Percentiles rank a stretch among this genome's conserved stretches.
phyloP scores from a whole-genome alignment of 768 basidiomycete species.

The Suillus plorans region DNA sequence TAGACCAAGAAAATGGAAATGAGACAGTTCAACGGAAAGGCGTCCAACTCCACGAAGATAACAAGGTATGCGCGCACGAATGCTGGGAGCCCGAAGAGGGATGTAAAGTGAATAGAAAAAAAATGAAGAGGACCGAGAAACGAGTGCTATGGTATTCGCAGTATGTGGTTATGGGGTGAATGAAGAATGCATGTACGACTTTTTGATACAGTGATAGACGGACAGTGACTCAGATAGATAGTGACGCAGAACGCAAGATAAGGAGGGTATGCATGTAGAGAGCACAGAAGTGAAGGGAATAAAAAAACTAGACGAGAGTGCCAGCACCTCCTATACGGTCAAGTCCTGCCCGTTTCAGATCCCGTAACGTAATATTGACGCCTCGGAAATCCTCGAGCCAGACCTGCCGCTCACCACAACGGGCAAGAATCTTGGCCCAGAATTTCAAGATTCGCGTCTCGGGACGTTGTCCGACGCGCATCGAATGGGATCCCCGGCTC shows the following conservation, averaged over 20 bases:
- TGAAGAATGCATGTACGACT: conserved; percentile 25
- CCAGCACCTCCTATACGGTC: conserved; percentile 13
- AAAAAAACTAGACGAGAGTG: background rate
- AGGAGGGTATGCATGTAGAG: conserved; percentile 20
- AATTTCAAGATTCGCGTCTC: conserved; percentile 42
- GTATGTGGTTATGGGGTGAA: conserved; percentile 2
- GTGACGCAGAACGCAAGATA: conserved; percentile 14
- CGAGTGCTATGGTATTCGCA: conserved; percentile 4
- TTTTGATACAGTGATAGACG: conserved; percentile 26
- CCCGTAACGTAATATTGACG: conserved; percentile 51
- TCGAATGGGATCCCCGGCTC: conserved; percentile 54
- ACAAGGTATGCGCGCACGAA: background rate
- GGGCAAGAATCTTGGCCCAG: conserved; percentile 48
- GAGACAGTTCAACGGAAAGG: conserved; percentile 7
- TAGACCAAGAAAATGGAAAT: background rate
- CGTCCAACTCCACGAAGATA: conserved; percentile 21
- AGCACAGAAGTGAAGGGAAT: background rate
- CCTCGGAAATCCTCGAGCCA: conserved; percentile 68
- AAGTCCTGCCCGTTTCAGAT: conserved; percentile 37
- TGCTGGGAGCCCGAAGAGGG: background rate
- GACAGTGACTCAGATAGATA: conserved; percentile 31
- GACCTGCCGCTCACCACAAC: conserved; percentile 54
- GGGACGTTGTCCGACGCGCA: conserved; percentile 41
- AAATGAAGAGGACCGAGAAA: conserved; percentile 5
- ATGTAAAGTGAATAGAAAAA: background rate